phyloP scores from a whole-genome alignment of 352 stramenopile species.

The Phytophthora hibernalis region DNA sequence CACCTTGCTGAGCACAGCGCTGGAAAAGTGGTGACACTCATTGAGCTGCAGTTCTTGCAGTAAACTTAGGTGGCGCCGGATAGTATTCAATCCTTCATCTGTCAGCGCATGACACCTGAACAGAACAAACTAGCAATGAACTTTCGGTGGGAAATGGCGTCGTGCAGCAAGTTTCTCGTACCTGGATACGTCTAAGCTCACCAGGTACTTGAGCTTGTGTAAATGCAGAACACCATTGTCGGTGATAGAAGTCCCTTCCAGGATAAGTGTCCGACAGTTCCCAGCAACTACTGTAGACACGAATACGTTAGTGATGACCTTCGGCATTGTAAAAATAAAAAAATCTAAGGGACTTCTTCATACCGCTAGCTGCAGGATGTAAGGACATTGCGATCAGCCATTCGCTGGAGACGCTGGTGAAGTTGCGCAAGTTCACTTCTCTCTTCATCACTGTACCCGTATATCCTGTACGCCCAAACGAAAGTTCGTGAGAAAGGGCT shows the following conservation, averaged over 20 bases:
- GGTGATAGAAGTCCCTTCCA: conserved; percentile 42
- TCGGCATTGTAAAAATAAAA: not conserved
- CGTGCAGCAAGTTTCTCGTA: conserved; percentile 1
- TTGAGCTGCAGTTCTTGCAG: conserved; percentile 60
- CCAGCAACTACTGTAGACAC: not conserved
- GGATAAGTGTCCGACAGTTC: conserved; percentile 24
- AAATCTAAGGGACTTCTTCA: no score
- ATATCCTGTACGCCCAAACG: conserved; percentile 27
- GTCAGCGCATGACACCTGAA: conserved; percentile 58
- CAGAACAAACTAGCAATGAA: not conserved
- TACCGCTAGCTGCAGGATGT: conserved; percentile 19
- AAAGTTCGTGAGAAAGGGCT: not conserved
- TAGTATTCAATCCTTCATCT: conserved; percentile 53
- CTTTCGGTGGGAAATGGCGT: not conserved
- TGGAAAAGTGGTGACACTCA: conserved; percentile 71
- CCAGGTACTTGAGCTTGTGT: conserved; percentile 40
- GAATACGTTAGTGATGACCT: not conserved
- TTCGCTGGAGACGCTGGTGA: conserved; percentile 38
- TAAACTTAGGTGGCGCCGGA: conserved; percentile 53
- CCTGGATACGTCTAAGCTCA: conserved; percentile 41
- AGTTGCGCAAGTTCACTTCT: conserved; percentile 37
- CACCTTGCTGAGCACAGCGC: conserved; percentile 48
- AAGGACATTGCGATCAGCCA: conserved; percentile 40
- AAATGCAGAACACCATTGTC: conserved; percentile 32
- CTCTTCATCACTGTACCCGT: conserved; percentile 30